Evolutionary conservation across 495 filamentous ascomycete genomes (phyloP).

Genomic region (Hypoxylon crocopeplum): DNA sequence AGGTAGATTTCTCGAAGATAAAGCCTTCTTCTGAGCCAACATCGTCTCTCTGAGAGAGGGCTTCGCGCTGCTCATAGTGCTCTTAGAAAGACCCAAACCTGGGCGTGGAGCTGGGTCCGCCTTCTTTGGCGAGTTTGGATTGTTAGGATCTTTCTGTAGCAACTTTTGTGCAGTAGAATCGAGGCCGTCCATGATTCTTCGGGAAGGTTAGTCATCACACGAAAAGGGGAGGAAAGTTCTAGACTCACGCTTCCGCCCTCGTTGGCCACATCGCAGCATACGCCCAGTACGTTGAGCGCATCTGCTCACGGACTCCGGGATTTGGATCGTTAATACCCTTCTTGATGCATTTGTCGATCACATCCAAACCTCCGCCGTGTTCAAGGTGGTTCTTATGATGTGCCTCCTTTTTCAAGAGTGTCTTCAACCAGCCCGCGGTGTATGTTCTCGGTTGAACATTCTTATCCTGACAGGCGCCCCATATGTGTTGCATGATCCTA

Average conservation of each 20-base stretch:
- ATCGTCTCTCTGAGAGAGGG: constrained; percentile 75
- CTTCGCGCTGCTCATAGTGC: constrained; percentile 62
- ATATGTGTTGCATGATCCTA: constrained; percentile 84
- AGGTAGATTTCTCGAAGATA: constrained; percentile 65
- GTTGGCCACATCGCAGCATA: constrained; percentile 80
- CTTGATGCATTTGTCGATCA: constrained; percentile 86
- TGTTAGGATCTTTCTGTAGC: constrained; percentile 79
- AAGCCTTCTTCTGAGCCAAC: constrained; percentile 77
- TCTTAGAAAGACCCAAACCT: constrained; percentile 63
- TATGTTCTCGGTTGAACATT: constrained; percentile 83
- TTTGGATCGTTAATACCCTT: constrained; percentile 87
- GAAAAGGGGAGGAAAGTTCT: constrained; percentile 38
- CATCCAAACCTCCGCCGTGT: constrained; percentile 78
- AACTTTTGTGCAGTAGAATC: constrained; percentile 76
- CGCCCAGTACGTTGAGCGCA: constrained; percentile 84
- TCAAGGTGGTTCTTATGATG: constrained; percentile 83
- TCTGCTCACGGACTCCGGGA: constrained; percentile 81
- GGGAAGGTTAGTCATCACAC: constrained; percentile 8
- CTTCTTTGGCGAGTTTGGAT: constrained; percentile 71
- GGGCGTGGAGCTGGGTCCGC: constrained; percentile 56
- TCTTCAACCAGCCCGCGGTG: constrained; percentile 83
- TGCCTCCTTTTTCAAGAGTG: constrained; percentile 76
- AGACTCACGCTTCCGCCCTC: constrained; percentile 71
- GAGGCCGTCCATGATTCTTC: constrained; percentile 74
- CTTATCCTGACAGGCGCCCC: constrained; percentile 83